A percentile compares a stretch with the other conserved stretches of the same genome.
These are phyloP conservation scores for Lophiostoma macrostomum DNA, from an alignment of 495 filamentous ascomycete genomes.

Conservation along the genomic window DNA sequence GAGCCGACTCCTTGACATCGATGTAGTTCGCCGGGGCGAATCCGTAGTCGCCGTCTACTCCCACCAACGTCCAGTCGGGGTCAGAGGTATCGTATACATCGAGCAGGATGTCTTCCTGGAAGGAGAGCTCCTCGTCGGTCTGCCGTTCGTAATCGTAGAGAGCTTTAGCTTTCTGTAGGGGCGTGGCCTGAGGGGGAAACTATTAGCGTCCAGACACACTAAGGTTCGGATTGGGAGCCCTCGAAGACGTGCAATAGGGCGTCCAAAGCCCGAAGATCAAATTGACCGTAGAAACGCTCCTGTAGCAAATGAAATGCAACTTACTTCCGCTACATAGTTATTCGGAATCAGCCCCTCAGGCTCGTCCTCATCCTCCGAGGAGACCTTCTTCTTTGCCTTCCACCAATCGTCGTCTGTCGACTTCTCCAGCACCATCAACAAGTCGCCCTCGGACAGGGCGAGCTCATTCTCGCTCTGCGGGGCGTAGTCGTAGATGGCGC, in stretches of 20 bases:
- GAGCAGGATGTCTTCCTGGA: conserved; percentile 81
- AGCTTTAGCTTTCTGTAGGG: conserved; percentile 71
- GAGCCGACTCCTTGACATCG: conserved; percentile 53
- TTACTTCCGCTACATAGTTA: conserved; percentile 96
- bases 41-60: conserved; percentile 78
- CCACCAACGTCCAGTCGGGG: conserved; percentile 95
- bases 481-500: conserved; percentile 88
- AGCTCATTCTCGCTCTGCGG: conserved; percentile 89
- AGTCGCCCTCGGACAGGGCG: conserved; percentile 79
- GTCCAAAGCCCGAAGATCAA: too few relatives aligned
- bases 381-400: conserved; percentile 96
- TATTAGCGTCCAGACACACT: conserved; percentile 7
- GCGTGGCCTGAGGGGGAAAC: conserved; percentile 40
- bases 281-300: too few relatives aligned
- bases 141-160: conserved; percentile 95
- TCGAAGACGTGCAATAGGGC: too few relatives aligned
- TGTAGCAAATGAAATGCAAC: too few relatives aligned
- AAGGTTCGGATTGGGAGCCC: too few relatives aligned
- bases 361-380: conserved; percentile 88
- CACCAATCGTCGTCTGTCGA: conserved; percentile 91
- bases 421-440: conserved; percentile 91
- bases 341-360: conserved; percentile 89
- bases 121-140: conserved; percentile 96
- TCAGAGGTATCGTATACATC: conserved; percentile 86
- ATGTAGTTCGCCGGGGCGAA: conserved; percentile 99